Conservation (phyloP, 495 filamentous ascomycete species). For the Hypoxylon crocopeplum region DNA sequence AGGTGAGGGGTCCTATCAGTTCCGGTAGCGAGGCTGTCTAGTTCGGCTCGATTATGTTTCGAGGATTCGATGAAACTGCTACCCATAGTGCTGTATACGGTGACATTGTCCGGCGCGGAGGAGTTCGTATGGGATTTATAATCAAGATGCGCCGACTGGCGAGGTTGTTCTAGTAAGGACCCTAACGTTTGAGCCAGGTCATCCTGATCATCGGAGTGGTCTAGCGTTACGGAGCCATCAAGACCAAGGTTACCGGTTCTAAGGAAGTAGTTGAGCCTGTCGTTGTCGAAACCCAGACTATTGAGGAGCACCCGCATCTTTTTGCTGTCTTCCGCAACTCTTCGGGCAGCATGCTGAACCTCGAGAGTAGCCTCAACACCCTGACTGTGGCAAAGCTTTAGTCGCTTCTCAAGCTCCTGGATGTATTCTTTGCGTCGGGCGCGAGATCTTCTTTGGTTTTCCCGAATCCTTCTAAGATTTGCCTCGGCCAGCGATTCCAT, state of each 20-base stretch:
- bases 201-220: neutral
- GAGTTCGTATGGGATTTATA: neutral
- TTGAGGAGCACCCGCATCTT: constrained; percentile 56
- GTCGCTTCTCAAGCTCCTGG: constrained; percentile 69
- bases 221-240: neutral
- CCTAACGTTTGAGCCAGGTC: constrained; percentile 8
- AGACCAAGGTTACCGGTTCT: constrained; percentile 4
- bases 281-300: constrained; percentile 32
- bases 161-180: constrained; percentile 9
- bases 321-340: constrained; percentile 69
- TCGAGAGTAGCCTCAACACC: constrained; percentile 66
- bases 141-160: neutral
- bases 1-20: neutral
- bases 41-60: neutral
- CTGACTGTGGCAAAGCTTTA: constrained; percentile 63
- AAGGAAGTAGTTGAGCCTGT: constrained; percentile 29
- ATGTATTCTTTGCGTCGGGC: constrained; percentile 79
- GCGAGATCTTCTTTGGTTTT: constrained; percentile 82
- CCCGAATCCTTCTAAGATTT: constrained; percentile 66
- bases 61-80: neutral
- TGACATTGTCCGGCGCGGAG: neutral
- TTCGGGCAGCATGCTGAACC: constrained; percentile 68
- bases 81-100: neutral
- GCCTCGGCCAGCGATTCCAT: constrained; percentile 41
- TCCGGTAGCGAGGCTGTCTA: neutral